A percentile compares a stretch with the other conserved stretches of the same genome.
These are phyloP conservation scores for Phytophthora sp. DNA, from an alignment of 352 stramenopile genomes.

Conservation along the genomic window DNA sequence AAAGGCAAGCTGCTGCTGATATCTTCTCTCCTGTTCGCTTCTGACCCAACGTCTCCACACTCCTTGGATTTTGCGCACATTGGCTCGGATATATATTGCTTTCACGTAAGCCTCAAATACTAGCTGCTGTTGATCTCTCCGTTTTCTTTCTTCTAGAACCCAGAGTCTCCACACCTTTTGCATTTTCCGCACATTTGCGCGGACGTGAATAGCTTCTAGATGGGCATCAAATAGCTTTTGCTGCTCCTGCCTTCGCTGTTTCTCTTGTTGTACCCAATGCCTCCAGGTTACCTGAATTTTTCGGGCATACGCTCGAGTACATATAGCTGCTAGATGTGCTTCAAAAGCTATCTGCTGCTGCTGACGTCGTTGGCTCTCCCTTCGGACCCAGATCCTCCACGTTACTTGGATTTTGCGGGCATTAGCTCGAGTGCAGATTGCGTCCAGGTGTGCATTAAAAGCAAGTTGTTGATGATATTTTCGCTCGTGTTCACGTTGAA, in stretches of 20 bases:
- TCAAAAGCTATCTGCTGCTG: background rate
- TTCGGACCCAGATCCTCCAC: background rate
- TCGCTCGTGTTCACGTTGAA: background rate
- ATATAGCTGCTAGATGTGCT: conserved; percentile 1
- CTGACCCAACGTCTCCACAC: conserved; percentile 10
- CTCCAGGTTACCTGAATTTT: conserved; percentile 27
- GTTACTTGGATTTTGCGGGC: background rate
- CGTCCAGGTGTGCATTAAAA: background rate
- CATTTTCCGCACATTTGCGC: conserved; percentile 6
- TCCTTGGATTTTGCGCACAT: conserved; percentile 25
- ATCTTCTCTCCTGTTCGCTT: background rate
- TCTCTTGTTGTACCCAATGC: conserved; percentile 9
- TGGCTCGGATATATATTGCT: conserved; percentile 1
- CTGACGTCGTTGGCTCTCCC: background rate
- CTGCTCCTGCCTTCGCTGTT: background rate
- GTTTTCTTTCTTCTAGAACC: background rate
- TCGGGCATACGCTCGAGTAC: background rate
- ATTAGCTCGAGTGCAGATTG: background rate
- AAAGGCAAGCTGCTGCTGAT: conserved; percentile 4
- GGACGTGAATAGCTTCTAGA: conserved; percentile 1
- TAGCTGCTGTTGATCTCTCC: background rate
- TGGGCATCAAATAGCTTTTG: background rate
- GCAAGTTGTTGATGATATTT: background rate
- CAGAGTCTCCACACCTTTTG: conserved; percentile 17
- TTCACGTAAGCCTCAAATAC: conserved; percentile 7